Conservation (phyloP, 352 stramenopile genomes). For the Pythium utonaiense region DNA sequence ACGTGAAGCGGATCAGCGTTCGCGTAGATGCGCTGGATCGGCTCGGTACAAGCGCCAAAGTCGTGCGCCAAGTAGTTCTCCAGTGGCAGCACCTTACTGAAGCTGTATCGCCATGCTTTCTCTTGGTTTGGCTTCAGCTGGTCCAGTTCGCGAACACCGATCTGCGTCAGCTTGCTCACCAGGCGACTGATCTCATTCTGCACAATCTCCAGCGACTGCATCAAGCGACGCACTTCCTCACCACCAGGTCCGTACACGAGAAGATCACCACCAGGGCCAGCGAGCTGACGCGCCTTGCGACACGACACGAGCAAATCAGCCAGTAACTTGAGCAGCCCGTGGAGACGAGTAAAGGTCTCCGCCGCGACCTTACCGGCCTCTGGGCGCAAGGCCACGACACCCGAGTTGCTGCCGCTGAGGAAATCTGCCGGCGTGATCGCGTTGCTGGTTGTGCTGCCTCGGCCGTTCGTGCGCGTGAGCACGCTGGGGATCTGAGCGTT, state of each 20-base stretch:
- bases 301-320: slow-evolving; percentile 82
- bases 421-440: slow-evolving; percentile 61
- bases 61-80: slow-evolving; percentile 83
- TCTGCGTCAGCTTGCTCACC: slow-evolving; percentile 73
- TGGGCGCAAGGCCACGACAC: slow-evolving; percentile 62
- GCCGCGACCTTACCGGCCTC: slow-evolving; percentile 57
- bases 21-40: slow-evolving; percentile 85
- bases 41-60: slow-evolving; percentile 79
- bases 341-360: slow-evolving; percentile 70
- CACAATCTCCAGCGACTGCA: slow-evolving; percentile 80
- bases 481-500: slow-evolving; percentile 63
- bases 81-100: slow-evolving; percentile 78
- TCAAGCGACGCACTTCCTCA: slow-evolving; percentile 75
- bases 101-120: slow-evolving; percentile 81
- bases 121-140: slow-evolving; percentile 85
- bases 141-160: slow-evolving; percentile 79
- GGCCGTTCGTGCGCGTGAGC: slow-evolving; percentile 45
- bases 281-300: slow-evolving; percentile 75
- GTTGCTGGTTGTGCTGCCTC: slow-evolving; percentile 25
- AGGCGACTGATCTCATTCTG: slow-evolving; percentile 73
- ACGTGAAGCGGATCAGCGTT: slow-evolving; percentile 77
- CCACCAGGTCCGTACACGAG: slow-evolving; percentile 82
- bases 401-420: slow-evolving; percentile 68
- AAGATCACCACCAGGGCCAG: slow-evolving; percentile 74
- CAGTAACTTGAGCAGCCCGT: slow-evolving; percentile 76